Base-by-base conservation (phyloP, 805 yeast genomes). In the Candida arabinofermentans region DNA sequence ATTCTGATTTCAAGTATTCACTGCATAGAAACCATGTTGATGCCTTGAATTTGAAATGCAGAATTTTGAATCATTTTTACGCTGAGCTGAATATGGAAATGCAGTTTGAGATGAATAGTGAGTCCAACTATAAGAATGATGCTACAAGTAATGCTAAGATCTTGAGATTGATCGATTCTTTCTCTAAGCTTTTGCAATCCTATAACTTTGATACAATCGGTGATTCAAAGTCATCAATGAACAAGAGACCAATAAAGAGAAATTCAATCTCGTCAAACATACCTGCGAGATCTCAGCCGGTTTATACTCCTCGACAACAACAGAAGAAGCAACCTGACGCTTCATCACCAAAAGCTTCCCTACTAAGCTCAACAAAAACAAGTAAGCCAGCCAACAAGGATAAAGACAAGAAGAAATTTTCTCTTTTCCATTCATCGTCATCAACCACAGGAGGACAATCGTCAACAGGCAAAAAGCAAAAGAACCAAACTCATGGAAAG, bases 1-100 rank as follows among this genome's bases (percentile, higher is more conserved):
- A 36, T 26, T 41, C 43, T 4, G 43, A 41, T 22, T 31, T 41
- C 18, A 36, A 36, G n/a, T 36, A 27, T 12, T 31, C 37, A 5
- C n/a, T 24, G n/a, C 35, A 32, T 9, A 24, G 16, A 26, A 36
- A 41, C 8, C 29, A 32, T 23, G 14, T 5, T 2, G 21, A 24
- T 5, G 27, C 16, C 5, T 13, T 23, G 24, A 22, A 17, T 13
- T 19, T 41, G 6, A 41, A 41, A 16, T 27, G 24, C 4, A 27
- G 22, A 18, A 36, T 41, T 7, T 32, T 40, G 31, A 29, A 23
- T 19, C 39, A 40, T 36, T 40, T 40, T 24, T 35, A 31, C 26
- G 19, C 17, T 13, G 43, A 40, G 22, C 23, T 40, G n/a, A 23
- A 9, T 7, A n/a, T 19, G 10, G n/a, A 30, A 8, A 18, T 33